Conservation (phyloP, 139 green algal genomes). For the Chlorella ohadii region DNA sequence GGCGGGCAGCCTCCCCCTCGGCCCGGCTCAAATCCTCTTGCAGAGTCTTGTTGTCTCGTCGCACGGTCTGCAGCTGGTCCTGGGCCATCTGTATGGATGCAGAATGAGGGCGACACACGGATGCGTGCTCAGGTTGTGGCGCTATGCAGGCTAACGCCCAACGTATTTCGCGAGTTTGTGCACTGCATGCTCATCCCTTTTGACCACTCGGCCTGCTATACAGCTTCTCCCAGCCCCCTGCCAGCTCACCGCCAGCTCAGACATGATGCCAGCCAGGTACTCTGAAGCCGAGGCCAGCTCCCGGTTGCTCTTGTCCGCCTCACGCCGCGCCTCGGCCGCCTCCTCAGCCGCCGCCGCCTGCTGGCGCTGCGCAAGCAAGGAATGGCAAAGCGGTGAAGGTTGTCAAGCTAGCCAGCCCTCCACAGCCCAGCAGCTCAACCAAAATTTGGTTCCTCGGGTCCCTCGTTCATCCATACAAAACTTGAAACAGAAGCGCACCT, state of each 20-base stretch:
- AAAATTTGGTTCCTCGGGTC: no score
- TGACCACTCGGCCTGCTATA: no score
- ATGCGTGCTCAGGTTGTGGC: no score
- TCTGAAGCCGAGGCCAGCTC: constrained; percentile 38
- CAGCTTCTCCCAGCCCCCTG: no score
- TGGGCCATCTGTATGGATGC: constrained; percentile 6
- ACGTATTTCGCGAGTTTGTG: no score
- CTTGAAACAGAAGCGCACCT: no score
- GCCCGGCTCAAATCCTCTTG: constrained; percentile 9
- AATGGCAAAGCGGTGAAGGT: no score
- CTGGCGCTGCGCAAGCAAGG: constrained; percentile 18
- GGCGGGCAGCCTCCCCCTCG: neutral
- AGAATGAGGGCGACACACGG: neutral
- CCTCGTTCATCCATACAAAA: no score
- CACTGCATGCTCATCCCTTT: no score
- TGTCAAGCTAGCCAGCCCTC: no score
- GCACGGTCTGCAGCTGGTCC: constrained; percentile 1
- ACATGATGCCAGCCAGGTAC: constrained; percentile 34
- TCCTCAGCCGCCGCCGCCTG: constrained; percentile 16
- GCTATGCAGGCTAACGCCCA: no score
- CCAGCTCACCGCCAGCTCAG: constrained; percentile 34
- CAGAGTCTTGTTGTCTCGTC: neutral
- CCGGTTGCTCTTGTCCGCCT: neutral
- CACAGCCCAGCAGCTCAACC: no score
- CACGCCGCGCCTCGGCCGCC: neutral